Percentiles rank a stretch among this genome's conserved stretches.
Evolutionary conservation across 352 stramenopile genomes (phyloP).

Genomic region (Phytophthora rubi): DNA sequence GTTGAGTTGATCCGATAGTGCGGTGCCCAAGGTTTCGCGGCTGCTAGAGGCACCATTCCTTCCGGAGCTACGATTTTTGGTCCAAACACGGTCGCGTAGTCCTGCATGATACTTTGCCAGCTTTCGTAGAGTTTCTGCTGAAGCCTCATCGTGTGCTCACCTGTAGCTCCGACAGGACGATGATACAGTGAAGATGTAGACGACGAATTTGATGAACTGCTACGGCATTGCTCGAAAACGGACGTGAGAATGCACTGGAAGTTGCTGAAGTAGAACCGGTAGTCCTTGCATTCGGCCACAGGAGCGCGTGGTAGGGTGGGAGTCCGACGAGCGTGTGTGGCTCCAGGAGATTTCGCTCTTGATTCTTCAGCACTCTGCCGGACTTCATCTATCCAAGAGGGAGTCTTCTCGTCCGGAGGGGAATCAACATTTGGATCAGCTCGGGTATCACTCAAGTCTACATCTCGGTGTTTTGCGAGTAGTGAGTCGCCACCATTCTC

Average conservation of each 20-base stretch:
- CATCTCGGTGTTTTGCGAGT: neutral
- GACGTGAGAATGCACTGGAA: constrained; percentile 82
- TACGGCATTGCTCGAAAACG: constrained; percentile 62
- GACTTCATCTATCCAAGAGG: constrained; percentile 26
- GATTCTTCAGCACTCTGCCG: constrained; percentile 17
- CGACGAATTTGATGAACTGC: constrained; percentile 12
- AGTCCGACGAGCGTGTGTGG: neutral
- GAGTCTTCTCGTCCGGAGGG: neutral
- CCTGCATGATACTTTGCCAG: constrained; percentile 86
- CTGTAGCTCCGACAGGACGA: constrained; percentile 11
- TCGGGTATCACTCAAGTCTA: neutral
- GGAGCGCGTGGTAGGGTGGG: constrained; percentile 19
- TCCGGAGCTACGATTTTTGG: constrained; percentile 39
- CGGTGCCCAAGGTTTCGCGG: constrained; percentile 50
- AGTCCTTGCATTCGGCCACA: constrained; percentile 49
- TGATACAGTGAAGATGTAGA: constrained; percentile 31
- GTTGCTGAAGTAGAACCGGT: constrained; percentile 65
- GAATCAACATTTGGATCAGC: neutral
- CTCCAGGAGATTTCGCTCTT: constrained; percentile 7
- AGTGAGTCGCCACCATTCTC: neutral
- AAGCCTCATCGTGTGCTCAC: constrained; percentile 61
- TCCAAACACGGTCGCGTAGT: constrained; percentile 87
- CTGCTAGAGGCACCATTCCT: constrained; percentile 39
- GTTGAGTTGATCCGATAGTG: constrained; percentile 88
- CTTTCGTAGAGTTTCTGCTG: constrained; percentile 84